A percentile compares a stretch with the other conserved stretches of the same genome.
Conservation (phyloP, 2,329 filamentous ascomycete species). For the Lomentospora prolificans region DNA sequence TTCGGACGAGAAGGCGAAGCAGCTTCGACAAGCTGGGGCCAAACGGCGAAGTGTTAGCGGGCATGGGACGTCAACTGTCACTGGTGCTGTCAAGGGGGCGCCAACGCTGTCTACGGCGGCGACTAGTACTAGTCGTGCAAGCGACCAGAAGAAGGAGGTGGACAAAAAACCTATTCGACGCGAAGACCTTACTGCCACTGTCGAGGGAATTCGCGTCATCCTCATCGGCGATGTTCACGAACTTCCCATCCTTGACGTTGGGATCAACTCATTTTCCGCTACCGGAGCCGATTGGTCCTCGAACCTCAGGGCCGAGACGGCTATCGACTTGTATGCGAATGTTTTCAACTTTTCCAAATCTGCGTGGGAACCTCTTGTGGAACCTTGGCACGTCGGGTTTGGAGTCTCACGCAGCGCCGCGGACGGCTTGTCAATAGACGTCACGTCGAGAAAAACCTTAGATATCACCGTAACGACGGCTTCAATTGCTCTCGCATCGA, state of each 20-base stretch:
- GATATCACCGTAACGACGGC: constrained; percentile 90
- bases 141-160: constrained; percentile 12
- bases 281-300: constrained; percentile 87
- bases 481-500: constrained; percentile 85
- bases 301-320: constrained; percentile 75
- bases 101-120: constrained; percentile 12
- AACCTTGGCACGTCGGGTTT: constrained; percentile 93
- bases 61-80: constrained; percentile 42
- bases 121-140: constrained; percentile 13
- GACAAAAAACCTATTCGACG: constrained; percentile 21
- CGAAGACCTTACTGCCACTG: constrained; percentile 75
- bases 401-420: constrained; percentile 59
- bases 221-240: constrained; percentile 95
- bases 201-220: constrained; percentile 85
- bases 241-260: constrained; percentile 86
- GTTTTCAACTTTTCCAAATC: constrained; percentile 99
- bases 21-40: constrained; percentile 36
- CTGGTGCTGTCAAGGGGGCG: constrained; percentile 20
- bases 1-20: constrained; percentile 47
- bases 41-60: constrained; percentile 49
- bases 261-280: constrained; percentile 79
- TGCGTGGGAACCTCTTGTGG: constrained; percentile 90
- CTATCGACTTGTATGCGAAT: constrained; percentile 90
- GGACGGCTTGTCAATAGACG: constrained; percentile 68
- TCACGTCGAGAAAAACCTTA: constrained; percentile 81